Evolutionary conservation across 331 rosid genomes (phyloP).

Genomic region (Dryas integrifolia): DNA sequence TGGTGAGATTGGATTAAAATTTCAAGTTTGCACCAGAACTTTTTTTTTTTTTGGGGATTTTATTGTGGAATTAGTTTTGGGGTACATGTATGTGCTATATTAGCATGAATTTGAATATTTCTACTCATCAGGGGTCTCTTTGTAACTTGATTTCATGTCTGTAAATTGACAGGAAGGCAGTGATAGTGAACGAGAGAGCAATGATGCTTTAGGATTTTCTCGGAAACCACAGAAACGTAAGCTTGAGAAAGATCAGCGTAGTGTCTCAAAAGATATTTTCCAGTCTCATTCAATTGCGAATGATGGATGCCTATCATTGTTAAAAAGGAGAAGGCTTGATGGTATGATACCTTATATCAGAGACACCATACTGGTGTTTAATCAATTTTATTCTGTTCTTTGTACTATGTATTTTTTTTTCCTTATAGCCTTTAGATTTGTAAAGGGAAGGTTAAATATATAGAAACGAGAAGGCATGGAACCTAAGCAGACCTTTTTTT

Average conservation of each 20-base stretch:
- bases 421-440: background rate
- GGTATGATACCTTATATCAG: constrained; percentile 42
- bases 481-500: no score
- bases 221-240: constrained; percentile 47
- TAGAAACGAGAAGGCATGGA: no score
- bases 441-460: background rate
- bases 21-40: constrained; percentile 15
- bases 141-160: constrained; percentile 14
- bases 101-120: background rate
- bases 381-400: background rate
- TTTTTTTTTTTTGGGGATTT: background rate
- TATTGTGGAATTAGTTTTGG: background rate
- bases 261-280: constrained; percentile 40
- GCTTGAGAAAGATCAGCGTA: constrained; percentile 45
- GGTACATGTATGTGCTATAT: background rate
- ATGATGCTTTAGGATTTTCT: constrained; percentile 46
- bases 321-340: constrained; percentile 59
- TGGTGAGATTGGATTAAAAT: constrained; percentile 45
- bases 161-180: constrained; percentile 57
- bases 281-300: constrained; percentile 43
- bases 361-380: background rate
- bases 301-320: constrained; percentile 59
- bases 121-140: background rate
- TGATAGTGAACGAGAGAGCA: constrained; percentile 69
- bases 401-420: background rate